Evolutionary conservation across 805 yeast species (phyloP).

Genomic region (Myxozyma monticola): DNA sequence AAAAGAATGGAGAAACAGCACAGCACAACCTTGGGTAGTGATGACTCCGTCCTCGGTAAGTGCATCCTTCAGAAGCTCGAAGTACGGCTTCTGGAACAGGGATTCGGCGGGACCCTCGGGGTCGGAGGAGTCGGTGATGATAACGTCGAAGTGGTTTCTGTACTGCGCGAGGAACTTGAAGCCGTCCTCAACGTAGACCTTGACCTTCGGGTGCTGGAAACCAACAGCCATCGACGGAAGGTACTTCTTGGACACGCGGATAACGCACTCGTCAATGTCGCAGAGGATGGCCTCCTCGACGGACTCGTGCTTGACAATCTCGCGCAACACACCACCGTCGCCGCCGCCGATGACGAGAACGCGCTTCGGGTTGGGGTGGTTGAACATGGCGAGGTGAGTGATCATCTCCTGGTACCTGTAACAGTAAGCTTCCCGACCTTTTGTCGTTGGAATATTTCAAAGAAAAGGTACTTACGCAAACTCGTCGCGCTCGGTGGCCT

Average conservation of each 20-base stretch:
- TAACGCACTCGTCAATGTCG: slow-evolving; percentile 88
- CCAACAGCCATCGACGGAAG: slow-evolving; percentile 85
- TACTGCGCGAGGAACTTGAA: slow-evolving; percentile 86
- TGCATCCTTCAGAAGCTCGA: slow-evolving; percentile 79
- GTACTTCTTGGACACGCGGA: slow-evolving; percentile 79
- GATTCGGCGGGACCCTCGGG: slow-evolving; percentile 98
- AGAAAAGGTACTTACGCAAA: slow-evolving; percentile 63
- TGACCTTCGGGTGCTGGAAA: slow-evolving; percentile 83
- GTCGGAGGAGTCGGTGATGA: slow-evolving; percentile 95
- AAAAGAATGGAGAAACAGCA: slow-evolving; percentile 22
- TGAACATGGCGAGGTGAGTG: slow-evolving; percentile 85
- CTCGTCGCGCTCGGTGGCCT: slow-evolving; percentile 96
- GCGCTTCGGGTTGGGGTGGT: slow-evolving; percentile 91
- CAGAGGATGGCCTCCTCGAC: slow-evolving; percentile 89
- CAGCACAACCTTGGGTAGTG: slow-evolving; percentile 67
- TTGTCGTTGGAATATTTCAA: too few species aligned
- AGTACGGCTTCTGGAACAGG: slow-evolving; percentile 89
- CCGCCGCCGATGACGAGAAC: slow-evolving; percentile 98
- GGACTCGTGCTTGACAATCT: slow-evolving; percentile 81
- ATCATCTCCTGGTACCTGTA: slow-evolving; percentile 90
- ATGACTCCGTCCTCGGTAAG: slow-evolving; percentile 90
- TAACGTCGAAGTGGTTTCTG: slow-evolving; percentile 87
- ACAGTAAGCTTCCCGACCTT: too few species aligned
- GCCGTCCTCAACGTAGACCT: slow-evolving; percentile 94
- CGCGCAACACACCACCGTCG: slow-evolving; percentile 97